phyloP scores from a whole-genome alignment of 2,329 filamentous ascomycete species.

The Paecilomyces dactylethromorphus region DNA sequence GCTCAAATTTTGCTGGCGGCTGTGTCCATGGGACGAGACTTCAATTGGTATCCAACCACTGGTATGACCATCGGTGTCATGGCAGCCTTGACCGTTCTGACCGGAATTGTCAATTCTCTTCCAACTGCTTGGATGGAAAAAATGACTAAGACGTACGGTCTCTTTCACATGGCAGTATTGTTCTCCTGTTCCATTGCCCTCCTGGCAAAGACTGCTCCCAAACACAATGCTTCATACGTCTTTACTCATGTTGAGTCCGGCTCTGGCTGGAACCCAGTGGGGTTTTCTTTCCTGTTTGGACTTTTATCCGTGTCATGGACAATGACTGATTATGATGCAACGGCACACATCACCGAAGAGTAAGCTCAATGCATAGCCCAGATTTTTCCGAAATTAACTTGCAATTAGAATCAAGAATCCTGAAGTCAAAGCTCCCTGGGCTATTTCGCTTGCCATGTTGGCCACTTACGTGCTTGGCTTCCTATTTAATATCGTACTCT shows the following conservation, averaged over 20 bases:
- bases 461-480: too few relatives aligned
- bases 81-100: constrained; percentile 47
- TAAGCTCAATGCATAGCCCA: too few relatives aligned
- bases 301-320: constrained; percentile 43
- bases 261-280: constrained; percentile 56
- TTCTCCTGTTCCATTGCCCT: constrained; percentile 48
- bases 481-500: too few relatives aligned
- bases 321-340: constrained; percentile 64
- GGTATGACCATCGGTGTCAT: constrained; percentile 49
- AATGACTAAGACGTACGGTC: constrained; percentile 52
- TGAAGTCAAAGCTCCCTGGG: too few relatives aligned
- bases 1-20: constrained; percentile 51
- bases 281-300: constrained; percentile 57
- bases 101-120: constrained; percentile 49
- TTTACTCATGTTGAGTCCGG: constrained; percentile 19
- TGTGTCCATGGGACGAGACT: too few relatives aligned
- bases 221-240: too few relatives aligned
- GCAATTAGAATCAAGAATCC: too few relatives aligned
- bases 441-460: too few relatives aligned
- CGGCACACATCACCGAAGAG: constrained; percentile 41
- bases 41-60: constrained; percentile 41
- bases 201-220: constrained; percentile 24
- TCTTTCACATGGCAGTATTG: constrained; percentile 42
- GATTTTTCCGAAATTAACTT: too few relatives aligned
- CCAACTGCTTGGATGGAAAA: constrained; percentile 52